Evolutionary conservation across 768 basidiomycete genomes (phyloP).

Genomic region (Phlebiopsis gigantea): DNA sequence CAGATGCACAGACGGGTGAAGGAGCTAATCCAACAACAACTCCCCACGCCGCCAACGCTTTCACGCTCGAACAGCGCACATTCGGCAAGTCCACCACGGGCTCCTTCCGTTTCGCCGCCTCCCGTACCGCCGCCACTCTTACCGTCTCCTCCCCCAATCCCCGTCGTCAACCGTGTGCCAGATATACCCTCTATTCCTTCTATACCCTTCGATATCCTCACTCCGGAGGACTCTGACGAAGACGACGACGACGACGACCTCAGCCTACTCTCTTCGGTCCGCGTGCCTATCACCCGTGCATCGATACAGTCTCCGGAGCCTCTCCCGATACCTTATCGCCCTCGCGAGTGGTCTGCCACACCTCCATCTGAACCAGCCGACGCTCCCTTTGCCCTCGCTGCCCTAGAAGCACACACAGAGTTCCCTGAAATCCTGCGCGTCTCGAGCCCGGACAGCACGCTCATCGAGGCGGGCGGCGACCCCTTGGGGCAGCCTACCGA

Average conservation of each 20-base stretch:
- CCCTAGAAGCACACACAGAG: not conserved
- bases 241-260: not conserved
- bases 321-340: slow-evolving; percentile 41
- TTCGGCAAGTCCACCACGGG: not conserved
- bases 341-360: slow-evolving; percentile 9
- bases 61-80: slow-evolving; percentile 3
- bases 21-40: not conserved
- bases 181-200: not conserved
- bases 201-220: not conserved
- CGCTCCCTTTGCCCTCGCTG: not conserved
- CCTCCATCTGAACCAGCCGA: slow-evolving; percentile 14
- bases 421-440: not conserved
- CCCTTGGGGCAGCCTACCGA: slow-evolving; percentile 10
- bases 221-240: slow-evolving; percentile 1
- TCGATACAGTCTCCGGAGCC: slow-evolving; percentile 36
- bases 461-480: slow-evolving; percentile 1
- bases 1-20: not conserved
- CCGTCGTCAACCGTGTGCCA: slow-evolving; percentile 1
- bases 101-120: not conserved
- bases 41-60: not conserved
- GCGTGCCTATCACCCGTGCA: slow-evolving; percentile 6
- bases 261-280: not conserved
- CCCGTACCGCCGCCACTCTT: not conserved
- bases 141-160: not conserved
- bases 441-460: slow-evolving; percentile 5